Conservation (phyloP, 257 asterid species). For the Schizonepeta tenuifolia region DNA sequence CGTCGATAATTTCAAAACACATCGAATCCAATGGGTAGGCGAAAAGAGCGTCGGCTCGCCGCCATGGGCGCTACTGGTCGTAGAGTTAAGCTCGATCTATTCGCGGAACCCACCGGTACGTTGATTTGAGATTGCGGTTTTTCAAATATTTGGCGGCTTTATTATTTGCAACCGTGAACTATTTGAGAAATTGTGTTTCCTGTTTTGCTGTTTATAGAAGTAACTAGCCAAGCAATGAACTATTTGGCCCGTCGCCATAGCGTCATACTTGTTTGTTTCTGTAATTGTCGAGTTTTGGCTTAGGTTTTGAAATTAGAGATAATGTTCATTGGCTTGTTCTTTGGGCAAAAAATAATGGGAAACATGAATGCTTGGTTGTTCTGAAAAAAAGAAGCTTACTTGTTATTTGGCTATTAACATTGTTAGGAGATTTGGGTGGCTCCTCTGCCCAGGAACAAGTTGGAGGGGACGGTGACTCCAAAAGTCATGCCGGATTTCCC, state of each 20-base stretch:
- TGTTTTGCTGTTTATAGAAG: background rate
- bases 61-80: conserved; percentile 70
- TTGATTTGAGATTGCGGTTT: background rate
- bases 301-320: conserved; percentile 7
- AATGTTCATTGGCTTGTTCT: background rate
- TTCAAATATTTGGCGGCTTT: conserved; percentile 7
- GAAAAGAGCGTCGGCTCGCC: conserved; percentile 92
- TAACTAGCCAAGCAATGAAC: too few species aligned
- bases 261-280: background rate
- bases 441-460: conserved; percentile 64
- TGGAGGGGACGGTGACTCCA: conserved; percentile 74
- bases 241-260: too few species aligned
- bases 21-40: conserved; percentile 68
- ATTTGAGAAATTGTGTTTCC: background rate
- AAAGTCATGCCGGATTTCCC: conserved; percentile 70
- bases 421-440: conserved; percentile 85
- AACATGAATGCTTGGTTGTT: background rate
- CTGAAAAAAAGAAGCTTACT: conserved; percentile 13
- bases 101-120: conserved; percentile 96
- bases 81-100: conserved; percentile 89
- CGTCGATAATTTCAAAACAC: conserved; percentile 19
- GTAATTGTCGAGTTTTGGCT: conserved; percentile 7
- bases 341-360: background rate
- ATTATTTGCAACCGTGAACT: background rate
- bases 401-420: conserved; percentile 21